Evolutionary conservation across 176 grass and related monocot species (phyloP).

Genomic region (Bolboschoenus planiculmis): DNA sequence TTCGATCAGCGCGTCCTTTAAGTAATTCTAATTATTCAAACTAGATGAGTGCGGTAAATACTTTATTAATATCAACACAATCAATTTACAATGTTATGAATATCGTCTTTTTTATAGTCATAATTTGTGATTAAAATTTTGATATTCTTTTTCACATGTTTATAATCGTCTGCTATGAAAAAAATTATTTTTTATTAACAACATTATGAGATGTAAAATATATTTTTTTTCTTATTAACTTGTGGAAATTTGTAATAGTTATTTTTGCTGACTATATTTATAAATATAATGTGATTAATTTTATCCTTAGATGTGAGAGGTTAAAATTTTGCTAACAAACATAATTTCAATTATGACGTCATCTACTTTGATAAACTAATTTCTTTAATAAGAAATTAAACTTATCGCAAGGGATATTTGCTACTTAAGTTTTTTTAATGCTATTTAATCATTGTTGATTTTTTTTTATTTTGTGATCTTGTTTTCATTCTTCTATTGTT

Average conservation of each 20-base stretch:
- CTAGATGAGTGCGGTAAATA: neutral
- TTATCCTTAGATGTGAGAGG: neutral
- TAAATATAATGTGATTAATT: neutral
- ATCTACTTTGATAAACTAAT: neutral
- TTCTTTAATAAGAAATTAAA: neutral
- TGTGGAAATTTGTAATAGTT: neutral
- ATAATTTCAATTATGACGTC: neutral
- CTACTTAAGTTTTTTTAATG: neutral
- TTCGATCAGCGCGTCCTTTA: neutral
- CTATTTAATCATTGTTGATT: neutral
- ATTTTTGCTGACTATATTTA: neutral
- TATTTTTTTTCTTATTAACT: neutral
- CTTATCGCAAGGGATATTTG: neutral
- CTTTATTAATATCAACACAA: neutral
- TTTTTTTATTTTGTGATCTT: neutral
- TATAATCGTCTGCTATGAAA: too few species aligned
- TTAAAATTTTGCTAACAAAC: neutral
- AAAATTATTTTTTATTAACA: too few species aligned
- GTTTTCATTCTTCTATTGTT: neutral
- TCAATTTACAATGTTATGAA: neutral
- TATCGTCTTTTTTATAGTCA: too few species aligned
- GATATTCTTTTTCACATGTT: too few species aligned
- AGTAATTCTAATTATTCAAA: neutral
- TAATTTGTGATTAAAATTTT: too few species aligned
- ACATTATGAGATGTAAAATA: too few species aligned